These are phyloP conservation scores for Ambispora gerdemannii DNA, from an alignment of 192 early-diverging fungal species.

Conservation along the genomic window DNA sequence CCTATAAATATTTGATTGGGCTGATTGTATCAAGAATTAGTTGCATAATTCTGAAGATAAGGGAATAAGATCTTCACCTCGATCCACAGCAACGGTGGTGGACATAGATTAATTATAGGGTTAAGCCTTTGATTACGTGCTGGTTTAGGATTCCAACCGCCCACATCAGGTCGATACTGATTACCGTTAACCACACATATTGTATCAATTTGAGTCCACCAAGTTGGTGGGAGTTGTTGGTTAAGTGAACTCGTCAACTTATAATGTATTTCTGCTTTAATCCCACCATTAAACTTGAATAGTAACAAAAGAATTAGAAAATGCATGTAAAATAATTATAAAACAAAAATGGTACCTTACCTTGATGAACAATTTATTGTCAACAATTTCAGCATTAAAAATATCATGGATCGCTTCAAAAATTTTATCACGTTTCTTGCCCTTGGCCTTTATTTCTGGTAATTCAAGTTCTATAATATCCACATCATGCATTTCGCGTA, in stretches of 20 bases:
- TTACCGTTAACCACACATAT: conserved; percentile 19
- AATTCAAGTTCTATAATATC: conserved; percentile 24
- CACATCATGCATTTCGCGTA: conserved; percentile 10
- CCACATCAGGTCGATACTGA: conserved; percentile 21
- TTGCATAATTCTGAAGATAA: conserved; percentile 18
- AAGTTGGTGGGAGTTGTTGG: conserved; percentile 8
- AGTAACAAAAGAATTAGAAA: conserved; percentile 25
- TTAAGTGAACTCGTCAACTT: conserved; percentile 8
- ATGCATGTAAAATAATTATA: conserved; percentile 18
- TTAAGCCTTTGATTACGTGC: conserved; percentile 3
- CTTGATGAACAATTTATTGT: conserved; percentile 26
- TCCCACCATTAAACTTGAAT: conserved; percentile 13
- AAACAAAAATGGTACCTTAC: conserved; percentile 23
- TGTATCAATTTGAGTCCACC: conserved; percentile 3
- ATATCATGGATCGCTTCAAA: conserved; percentile 26
- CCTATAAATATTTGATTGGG: conserved; percentile 16
- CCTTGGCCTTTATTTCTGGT: conserved; percentile 20
- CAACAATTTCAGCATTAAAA: conserved; percentile 22
- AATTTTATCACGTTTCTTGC: conserved; percentile 28
- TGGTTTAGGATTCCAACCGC: conserved; percentile 6
- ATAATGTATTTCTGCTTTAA: neutral
- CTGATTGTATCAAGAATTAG: conserved; percentile 21
- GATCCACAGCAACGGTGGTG: conserved; percentile 10
- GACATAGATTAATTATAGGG: conserved; percentile 6
- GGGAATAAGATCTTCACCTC: conserved; percentile 14